Evolutionary conservation across 805 yeast genomes (phyloP), one percentile per base, ranked within the genome.

Genomic region (Torulaspora gathmanii): DNA sequence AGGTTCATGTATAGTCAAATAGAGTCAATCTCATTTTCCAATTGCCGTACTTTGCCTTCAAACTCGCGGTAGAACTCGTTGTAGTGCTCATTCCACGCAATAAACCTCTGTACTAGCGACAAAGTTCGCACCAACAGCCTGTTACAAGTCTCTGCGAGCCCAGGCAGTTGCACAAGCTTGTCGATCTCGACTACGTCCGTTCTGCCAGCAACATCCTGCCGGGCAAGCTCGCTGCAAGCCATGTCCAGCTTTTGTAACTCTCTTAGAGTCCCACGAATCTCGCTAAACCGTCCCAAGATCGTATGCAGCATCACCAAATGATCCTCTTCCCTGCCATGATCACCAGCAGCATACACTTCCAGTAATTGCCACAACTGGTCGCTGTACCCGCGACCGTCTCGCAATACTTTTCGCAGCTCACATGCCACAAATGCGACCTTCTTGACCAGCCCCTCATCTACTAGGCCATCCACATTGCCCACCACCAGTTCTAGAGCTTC

Each of bases 51-150:
- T 16, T 44, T 34, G 26, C 20, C 17, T 29, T 45, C 41, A 13
- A 39, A 20, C 10, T 28, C 35, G 12, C 28, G 25, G 44, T 46
- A 49, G 37, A 49, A 44, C 23, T 51, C 45, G 36, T 49, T 49
- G 10, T 19, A 28, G 22, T 42, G 40, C 16, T 36, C 26, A 29
- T 49, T 51, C 33, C 45, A 29, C 15, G 40, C 38, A 40, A 46
- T 35, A 37, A 46, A 49, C 19, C 50, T 42, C 6, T 41, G 44
- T 7, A 44, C 43, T 9, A 44, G 25, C 11, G 33, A 29, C 33
- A 50, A 20, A 10, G 51, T 44, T 8, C 38, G 25, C 2, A 45
- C 46, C 19, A 50, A 26, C 22, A 47, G 46, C 20, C 16, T 34
- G n/a, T 41, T 42, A 17, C 48, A 45, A 19, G 35, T 38, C 11